Base-by-base conservation (phyloP, 352 stramenopile genomes). In the Aphanomyces invadans region DNA sequence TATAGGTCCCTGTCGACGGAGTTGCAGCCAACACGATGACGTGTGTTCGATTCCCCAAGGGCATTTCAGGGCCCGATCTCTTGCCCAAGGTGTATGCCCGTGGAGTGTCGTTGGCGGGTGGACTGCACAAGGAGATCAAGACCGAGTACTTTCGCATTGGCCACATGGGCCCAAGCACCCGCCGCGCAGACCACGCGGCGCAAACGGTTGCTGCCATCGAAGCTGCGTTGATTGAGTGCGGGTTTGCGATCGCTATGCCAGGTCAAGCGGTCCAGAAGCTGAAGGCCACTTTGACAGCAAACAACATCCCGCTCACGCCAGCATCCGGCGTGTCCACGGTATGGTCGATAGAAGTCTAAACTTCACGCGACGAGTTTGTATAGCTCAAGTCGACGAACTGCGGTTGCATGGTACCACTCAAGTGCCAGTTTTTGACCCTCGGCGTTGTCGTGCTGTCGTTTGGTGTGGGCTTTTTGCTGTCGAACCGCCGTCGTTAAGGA, bases 101-200 rank as follows among this genome's bases (percentile, higher is more conserved):
- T 42, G 83, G 83, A 5, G 81, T 91, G 29, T 91, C 83, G 59
- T 74, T 91, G 19, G 80, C 83, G 9, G 83, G 83, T 4, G 83
- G 80, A 0, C 71, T 91, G 32, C 83, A 89, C 74, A 88, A 88
- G 66, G 68, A 84, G 51, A 91, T 91, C 71, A 91, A 91, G 78
- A 89, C 75, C 23, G 76, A 91, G 57, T 91, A 91, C 76, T 91
- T 91, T 68, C 83, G 83, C 36, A 91, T 91, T 62, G 83, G 83
- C 39, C 83, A 91, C 77, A 91, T 91, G 83, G 83, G 83, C 11
- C 83, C 81, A 44, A 89, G 79, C 71, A 86, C 83, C 45, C 80
- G 83, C 36, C 78, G 81, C 46, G 68, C 89, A 55, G 83, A 91
- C 57, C 83, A 91, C 69, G 76, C 82, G 28, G 46, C 88, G n/a